These are phyloP conservation scores for Russula ochroleuca DNA, from an alignment of 768 basidiomycete species.

Conservation along the genomic window DNA sequence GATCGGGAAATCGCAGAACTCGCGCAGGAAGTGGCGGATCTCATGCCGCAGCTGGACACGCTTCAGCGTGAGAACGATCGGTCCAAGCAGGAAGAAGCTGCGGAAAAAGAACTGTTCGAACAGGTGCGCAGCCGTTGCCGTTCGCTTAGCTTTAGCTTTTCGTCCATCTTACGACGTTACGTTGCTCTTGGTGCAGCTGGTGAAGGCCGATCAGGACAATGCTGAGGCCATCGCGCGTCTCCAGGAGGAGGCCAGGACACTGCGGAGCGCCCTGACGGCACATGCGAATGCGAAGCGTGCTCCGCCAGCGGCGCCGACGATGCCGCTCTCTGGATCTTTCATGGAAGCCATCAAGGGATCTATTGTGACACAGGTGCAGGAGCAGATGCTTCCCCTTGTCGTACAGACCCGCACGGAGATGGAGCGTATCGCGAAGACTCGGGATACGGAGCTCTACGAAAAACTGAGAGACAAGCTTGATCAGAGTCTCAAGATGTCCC, in stretches of 20 bases:
- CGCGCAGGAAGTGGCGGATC: constrained; percentile 20
- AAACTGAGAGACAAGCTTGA: constrained; percentile 16
- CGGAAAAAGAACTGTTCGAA: constrained; percentile 22
- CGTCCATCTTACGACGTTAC: not conserved
- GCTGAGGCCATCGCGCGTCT: constrained; percentile 14
- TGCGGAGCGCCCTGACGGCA: constrained; percentile 15
- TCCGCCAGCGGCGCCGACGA: not conserved
- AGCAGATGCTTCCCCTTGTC: constrained; percentile 17
- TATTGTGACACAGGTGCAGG: constrained; percentile 5
- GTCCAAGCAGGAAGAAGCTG: constrained; percentile 27
- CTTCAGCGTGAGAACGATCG: constrained; percentile 14
- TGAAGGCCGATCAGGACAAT: constrained; percentile 17
- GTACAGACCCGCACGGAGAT: constrained; percentile 1
- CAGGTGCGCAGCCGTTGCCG: constrained; percentile 28
- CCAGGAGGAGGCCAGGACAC: constrained; percentile 1
- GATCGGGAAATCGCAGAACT: constrained; percentile 24
- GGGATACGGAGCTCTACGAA: constrained; percentile 21
- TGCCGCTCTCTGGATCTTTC: constrained; percentile 10
- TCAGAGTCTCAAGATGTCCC: constrained; percentile 16
- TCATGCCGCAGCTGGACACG: constrained; percentile 13
- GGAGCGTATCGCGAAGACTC: constrained; percentile 7
- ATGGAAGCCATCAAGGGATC: constrained; percentile 14
- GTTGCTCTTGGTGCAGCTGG: constrained; percentile 25
- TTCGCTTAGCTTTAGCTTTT: not conserved
- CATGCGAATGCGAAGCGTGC: not conserved